Evolutionary conservation across 129 eudicot species (phyloP).

Genomic region (Kitagawia praeruptora): DNA sequence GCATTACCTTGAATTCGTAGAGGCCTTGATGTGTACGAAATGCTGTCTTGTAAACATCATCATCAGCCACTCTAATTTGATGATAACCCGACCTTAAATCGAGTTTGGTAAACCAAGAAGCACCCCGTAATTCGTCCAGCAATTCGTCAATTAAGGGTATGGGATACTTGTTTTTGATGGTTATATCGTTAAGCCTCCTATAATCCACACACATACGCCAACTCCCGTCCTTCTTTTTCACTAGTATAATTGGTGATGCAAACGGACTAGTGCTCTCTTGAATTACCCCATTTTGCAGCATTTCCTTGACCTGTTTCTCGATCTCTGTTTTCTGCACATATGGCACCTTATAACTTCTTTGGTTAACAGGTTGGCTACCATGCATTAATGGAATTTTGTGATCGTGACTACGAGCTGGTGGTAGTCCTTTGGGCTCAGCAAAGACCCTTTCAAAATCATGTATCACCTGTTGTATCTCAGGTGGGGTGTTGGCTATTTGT

Average conservation of each 20-base stretch:
- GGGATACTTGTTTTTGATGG: background rate
- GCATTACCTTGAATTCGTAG: background rate
- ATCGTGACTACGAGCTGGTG: background rate
- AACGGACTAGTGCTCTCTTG: background rate
- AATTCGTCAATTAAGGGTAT: background rate
- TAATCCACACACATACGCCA: background rate
- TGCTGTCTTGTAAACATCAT: background rate
- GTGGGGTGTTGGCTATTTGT: no score
- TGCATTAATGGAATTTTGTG: background rate
- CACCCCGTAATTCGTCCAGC: background rate
- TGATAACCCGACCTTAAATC: background rate
- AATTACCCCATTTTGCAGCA: background rate
- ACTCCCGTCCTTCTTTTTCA: background rate
- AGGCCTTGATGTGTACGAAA: background rate
- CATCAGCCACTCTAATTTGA: background rate
- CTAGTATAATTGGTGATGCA: no score
- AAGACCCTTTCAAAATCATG: background rate
- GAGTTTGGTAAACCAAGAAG: background rate
- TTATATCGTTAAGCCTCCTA: background rate
- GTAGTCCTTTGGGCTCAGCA: accelerated
- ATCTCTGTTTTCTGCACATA: background rate
- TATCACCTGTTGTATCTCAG: no score
- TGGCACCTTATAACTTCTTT: background rate
- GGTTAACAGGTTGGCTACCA: background rate
- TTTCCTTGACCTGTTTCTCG: background rate